These are phyloP conservation scores for Hypholoma fasciculare DNA, from an alignment of 768 basidiomycete species.

Conservation along the genomic window DNA sequence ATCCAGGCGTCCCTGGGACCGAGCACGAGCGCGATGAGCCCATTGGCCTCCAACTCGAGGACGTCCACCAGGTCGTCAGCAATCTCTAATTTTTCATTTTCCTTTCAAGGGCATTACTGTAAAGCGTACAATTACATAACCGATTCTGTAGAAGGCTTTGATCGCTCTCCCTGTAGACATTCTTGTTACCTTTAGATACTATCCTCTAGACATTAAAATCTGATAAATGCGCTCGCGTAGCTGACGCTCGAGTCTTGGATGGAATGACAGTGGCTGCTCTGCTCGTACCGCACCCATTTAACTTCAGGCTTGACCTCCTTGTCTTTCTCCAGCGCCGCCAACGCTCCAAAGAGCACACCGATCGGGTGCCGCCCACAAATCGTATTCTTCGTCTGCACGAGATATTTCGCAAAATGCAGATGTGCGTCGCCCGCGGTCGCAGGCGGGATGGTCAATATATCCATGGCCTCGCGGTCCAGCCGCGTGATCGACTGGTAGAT, in stretches of 20 bases:
- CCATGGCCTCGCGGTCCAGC: slow-evolving; percentile 88
- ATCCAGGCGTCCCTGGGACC: slow-evolving; percentile 68
- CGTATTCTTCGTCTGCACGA: slow-evolving; percentile 82
- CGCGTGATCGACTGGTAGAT: slow-evolving; percentile 83
- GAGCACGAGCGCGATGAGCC: slow-evolving; percentile 58
- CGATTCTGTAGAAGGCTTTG: background rate
- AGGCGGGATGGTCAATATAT: slow-evolving; percentile 59
- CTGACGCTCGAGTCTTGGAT: slow-evolving; percentile 88
- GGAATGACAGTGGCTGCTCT: slow-evolving; percentile 75
- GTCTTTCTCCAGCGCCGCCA: slow-evolving; percentile 55
- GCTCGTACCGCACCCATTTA: slow-evolving; percentile 91
- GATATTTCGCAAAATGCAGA: slow-evolving; percentile 62
- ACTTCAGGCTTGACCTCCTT: slow-evolving; percentile 38
- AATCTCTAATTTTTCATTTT: slow-evolving; percentile 29
- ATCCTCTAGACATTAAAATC: slow-evolving; percentile 41
- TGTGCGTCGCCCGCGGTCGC: slow-evolving; percentile 58
- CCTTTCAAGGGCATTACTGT: background rate
- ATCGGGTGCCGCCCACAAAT: slow-evolving; percentile 98
- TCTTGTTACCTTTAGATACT: slow-evolving; percentile 1
- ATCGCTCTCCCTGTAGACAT: background rate
- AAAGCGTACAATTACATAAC: background rate
- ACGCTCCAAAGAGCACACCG: slow-evolving; percentile 82
- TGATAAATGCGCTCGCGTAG: slow-evolving; percentile 89
- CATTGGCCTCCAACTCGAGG: slow-evolving; percentile 16
- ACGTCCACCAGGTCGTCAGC: slow-evolving; percentile 24